These are phyloP conservation scores for Daedaleopsis nitida DNA, from an alignment of 768 basidiomycete species.

Conservation along the genomic window DNA sequence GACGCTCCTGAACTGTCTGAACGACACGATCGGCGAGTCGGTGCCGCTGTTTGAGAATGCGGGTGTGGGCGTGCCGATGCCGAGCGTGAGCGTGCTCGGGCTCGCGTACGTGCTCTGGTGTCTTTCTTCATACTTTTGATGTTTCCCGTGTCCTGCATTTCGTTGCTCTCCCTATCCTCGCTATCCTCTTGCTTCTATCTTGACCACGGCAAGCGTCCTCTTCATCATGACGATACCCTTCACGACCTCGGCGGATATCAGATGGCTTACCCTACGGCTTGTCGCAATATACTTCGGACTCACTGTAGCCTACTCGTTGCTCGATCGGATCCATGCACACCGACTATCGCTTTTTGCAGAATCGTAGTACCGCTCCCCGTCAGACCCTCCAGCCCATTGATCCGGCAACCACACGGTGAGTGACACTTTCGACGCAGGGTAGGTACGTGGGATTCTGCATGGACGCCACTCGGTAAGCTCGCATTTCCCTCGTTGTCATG, in stretches of 20 bases:
- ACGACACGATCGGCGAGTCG: constrained; percentile 58
- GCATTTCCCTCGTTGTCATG: too few relatives aligned
- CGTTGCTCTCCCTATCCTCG: neutral
- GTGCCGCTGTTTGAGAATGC: constrained; percentile 50
- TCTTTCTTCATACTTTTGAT: constrained; percentile 7
- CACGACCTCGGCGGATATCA: neutral
- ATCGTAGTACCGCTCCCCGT: too few relatives aligned
- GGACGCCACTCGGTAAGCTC: too few relatives aligned
- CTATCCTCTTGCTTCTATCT: neutral
- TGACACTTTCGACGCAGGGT: too few relatives aligned
- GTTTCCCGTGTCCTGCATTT: neutral
- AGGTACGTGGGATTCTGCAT: too few relatives aligned
- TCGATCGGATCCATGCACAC: neutral
- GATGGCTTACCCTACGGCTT: neutral
- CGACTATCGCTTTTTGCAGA: too few relatives aligned
- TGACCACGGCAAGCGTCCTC: neutral
- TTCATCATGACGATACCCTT: neutral
- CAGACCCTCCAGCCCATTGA: too few relatives aligned
- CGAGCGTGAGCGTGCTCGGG: constrained; percentile 6
- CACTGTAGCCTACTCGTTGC: neutral
- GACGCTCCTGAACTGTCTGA: constrained; percentile 56
- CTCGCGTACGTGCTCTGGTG: constrained; percentile 12
- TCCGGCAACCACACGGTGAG: too few relatives aligned
- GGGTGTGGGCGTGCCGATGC: neutral
- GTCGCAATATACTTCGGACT: neutral